Evolutionary conservation across 192 early-diverging fungal species (phyloP), one percentile per base, ranked within the genome.

Genomic region (Umbelopsis vinacea): DNA sequence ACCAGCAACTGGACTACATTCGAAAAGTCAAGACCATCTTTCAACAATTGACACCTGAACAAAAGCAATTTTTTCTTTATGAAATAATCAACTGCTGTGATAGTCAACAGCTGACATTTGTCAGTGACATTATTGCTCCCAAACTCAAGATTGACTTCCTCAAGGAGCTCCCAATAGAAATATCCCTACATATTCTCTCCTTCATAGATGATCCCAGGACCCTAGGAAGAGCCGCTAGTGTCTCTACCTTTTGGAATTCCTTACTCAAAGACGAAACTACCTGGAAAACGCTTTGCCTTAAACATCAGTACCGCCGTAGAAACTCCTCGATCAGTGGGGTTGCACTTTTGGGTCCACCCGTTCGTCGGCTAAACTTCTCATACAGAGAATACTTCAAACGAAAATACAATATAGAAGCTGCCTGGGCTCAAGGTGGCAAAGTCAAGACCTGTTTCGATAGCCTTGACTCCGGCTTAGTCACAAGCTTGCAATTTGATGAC

Each of bases 401-500:
- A n/a, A 74, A 81, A 29, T 84, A 81, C 29, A 83, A 80, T 74
- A 86, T 88, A 29, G 79, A 80, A 52, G 57, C 79, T 12, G 77
- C 81, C 26, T 88, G 86, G 86, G 73, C 76, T 43, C 76, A 82
- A 40, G 86, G 84, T 52, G 81, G 78, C 24, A 79, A 78, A 17
- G 71, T 80, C 21, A 77, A 47, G 9, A 68, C 67, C 9, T 88
- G 91, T 66, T 88, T 93, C 23, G 84, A 91, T 38, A 73, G 80
- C 23, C 75, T 78, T 2, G 74, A 83, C 55, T 73, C 78, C 22
- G 85, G 84, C 68, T 92, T 98, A 7, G 96, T 98, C 19, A 99
- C 98, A 6, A 96, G 94, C 66, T 81, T 99, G 47, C 96, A 98
- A 79, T 94, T 98, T 87, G 97, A 97, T 69, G 87, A 89, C n/a